Conservation (phyloP, 2,329 filamentous ascomycete genomes). For the Didymella glomerata region DNA sequence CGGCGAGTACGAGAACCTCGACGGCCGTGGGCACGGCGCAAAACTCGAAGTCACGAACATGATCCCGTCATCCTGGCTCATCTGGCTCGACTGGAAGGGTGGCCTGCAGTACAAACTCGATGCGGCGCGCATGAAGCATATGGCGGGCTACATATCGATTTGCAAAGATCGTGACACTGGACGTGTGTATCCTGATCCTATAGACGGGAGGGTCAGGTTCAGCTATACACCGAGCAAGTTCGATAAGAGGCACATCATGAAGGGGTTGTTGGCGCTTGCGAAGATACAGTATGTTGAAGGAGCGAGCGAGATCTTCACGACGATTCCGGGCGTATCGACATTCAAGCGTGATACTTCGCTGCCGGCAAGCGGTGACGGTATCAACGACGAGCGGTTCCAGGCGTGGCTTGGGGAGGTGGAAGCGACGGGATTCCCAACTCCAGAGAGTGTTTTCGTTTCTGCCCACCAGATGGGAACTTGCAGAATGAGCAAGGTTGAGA, state of each 20-base stretch:
- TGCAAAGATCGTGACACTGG: constrained; percentile 79
- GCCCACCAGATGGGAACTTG: constrained; percentile 85
- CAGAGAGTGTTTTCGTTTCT: constrained; percentile 66
- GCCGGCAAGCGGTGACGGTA: constrained; percentile 48
- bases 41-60: constrained; percentile 83
- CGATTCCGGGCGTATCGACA: constrained; percentile 67
- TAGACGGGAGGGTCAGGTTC: constrained; percentile 70
- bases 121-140: constrained; percentile 72
- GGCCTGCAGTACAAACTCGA: constrained; percentile 77
- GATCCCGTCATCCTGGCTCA: constrained; percentile 72
- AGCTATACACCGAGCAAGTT: constrained; percentile 75
- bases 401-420: constrained; percentile 66
- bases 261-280: constrained; percentile 74
- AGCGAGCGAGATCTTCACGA: constrained; percentile 78
- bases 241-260: constrained; percentile 75
- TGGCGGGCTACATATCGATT: constrained; percentile 76
- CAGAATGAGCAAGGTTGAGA: constrained; percentile 67
- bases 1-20: constrained; percentile 80
- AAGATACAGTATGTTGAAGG: constrained; percentile 82
- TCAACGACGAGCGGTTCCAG: constrained; percentile 68
- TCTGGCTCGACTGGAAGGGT: constrained; percentile 70
- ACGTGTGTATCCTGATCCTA: constrained; percentile 74
- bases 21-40: constrained; percentile 79
- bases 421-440: constrained; percentile 59
- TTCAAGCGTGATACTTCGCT: constrained; percentile 62